phyloP scores from a whole-genome alignment of 345 rosid genomes.

The Rhizophora mangle region DNA sequence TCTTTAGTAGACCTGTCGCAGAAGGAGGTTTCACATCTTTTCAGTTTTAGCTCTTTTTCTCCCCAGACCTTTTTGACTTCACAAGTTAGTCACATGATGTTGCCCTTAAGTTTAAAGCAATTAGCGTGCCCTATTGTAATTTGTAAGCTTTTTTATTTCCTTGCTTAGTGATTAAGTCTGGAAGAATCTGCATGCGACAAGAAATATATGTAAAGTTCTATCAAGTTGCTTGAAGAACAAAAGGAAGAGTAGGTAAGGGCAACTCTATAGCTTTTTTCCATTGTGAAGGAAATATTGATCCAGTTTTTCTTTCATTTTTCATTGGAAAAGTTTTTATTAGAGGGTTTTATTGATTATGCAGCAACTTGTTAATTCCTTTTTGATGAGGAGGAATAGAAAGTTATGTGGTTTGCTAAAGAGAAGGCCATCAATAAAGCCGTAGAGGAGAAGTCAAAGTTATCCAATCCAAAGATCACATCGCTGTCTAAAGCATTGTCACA shows the following conservation, averaged over 20 bases:
- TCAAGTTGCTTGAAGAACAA: constrained; percentile 54
- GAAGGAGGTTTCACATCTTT: constrained; percentile 52
- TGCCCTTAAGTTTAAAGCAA: too few species aligned
- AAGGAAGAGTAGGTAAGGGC: constrained; percentile 89
- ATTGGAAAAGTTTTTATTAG: background rate
- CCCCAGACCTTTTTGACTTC: background rate
- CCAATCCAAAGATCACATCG: constrained; percentile 38
- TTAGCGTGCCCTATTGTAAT: too few species aligned
- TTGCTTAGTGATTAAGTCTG: constrained; percentile 46
- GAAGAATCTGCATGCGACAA: constrained; percentile 55
- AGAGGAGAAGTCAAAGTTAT: constrained; percentile 51
- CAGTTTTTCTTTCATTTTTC: background rate
- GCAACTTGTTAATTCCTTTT: constrained; percentile 75
- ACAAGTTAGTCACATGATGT: background rate
- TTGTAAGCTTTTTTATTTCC: constrained; percentile 6
- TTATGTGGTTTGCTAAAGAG: constrained; percentile 71
- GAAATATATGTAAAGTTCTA: constrained; percentile 48
- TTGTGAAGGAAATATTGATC: too few species aligned
- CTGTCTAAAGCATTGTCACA: constrained; percentile 46
- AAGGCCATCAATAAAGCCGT: constrained; percentile 54
- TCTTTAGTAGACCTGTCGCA: constrained; percentile 46
- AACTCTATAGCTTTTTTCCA: background rate
- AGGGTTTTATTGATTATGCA: constrained; percentile 29
- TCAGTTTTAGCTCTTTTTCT: constrained; percentile 25
- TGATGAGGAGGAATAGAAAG: constrained; percentile 89